phyloP scores from a whole-genome alignment of 1,284 basidiomycete genomes.

The Waitea zeae region DNA sequence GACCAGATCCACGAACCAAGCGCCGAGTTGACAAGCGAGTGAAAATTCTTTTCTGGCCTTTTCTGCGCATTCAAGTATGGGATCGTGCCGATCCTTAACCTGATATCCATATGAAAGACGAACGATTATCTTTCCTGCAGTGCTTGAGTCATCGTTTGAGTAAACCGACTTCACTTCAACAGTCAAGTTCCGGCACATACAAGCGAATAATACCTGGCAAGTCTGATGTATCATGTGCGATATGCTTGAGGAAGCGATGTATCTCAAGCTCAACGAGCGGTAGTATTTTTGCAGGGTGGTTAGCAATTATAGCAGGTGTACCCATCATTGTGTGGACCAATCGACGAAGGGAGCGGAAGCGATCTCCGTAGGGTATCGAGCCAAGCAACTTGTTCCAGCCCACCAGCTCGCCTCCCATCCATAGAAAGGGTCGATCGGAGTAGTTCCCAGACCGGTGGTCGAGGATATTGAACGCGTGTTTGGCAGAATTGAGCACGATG shows the following conservation, averaged over 20 bases:
- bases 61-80: conserved; percentile 12
- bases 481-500: conserved; percentile 38
- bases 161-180: conserved; percentile 4
- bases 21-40: conserved; percentile 10
- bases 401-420: conserved; percentile 28
- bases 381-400: conserved; percentile 51
- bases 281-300: conserved; percentile 27
- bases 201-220: conserved; percentile 36
- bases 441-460: conserved; percentile 37
- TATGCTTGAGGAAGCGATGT: conserved; percentile 32
- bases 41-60: conserved; percentile 12
- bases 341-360: conserved; percentile 42
- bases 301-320: conserved; percentile 27
- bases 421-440: conserved; percentile 38
- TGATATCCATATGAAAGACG: conserved; percentile 9
- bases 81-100: conserved; percentile 11
- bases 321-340: conserved; percentile 44
- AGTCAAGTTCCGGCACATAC: conserved; percentile 16
- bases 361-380: conserved; percentile 41
- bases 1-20: conserved; percentile 15
- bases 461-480: conserved; percentile 37
- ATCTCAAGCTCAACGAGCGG: conserved; percentile 34
- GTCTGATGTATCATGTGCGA: conserved; percentile 34
- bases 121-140: neutral
- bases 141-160: neutral